phyloP scores from a whole-genome alignment of 768 basidiomycete genomes.

The Naematelia aurantialba region DNA sequence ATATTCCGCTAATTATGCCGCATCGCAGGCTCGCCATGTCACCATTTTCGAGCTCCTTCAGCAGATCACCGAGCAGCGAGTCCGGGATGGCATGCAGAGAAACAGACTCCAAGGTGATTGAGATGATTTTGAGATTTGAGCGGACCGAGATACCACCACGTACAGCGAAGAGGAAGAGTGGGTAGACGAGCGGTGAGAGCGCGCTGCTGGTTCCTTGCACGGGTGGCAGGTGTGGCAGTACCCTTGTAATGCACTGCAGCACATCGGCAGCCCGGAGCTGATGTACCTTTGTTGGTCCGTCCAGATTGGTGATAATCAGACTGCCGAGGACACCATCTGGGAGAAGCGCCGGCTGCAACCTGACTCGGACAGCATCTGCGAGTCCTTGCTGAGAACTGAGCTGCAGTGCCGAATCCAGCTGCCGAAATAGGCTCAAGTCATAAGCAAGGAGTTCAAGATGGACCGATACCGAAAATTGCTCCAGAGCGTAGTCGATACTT shows the following conservation, averaged over 20 bases:
- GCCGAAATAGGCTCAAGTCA: constrained; percentile 19
- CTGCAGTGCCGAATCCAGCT: constrained; percentile 6
- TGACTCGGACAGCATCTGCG: background rate
- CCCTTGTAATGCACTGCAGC: constrained; percentile 5
- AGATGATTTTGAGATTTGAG: constrained; percentile 15
- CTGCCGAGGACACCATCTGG: constrained; percentile 15
- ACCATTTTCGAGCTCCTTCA: constrained; percentile 16
- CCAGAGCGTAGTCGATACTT: constrained; percentile 11
- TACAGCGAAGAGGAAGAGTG: constrained; percentile 21
- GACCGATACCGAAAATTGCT: background rate
- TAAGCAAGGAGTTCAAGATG: constrained; percentile 26
- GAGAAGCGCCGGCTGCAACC: constrained; percentile 10
- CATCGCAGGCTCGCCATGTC: constrained; percentile 17
- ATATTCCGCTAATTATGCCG: constrained; percentile 21
- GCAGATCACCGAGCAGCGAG: constrained; percentile 10
- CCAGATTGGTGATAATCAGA: constrained; percentile 20
- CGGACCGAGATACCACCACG: constrained; percentile 11
- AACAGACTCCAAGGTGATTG: constrained; percentile 16
- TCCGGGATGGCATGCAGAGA: constrained; percentile 13
- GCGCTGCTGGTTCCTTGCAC: background rate
- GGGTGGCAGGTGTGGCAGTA: constrained; percentile 3
- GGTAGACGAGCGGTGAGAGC: constrained; percentile 16
- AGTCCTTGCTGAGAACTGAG: background rate
- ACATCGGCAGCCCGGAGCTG: constrained; percentile 25
- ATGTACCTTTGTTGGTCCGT: constrained; percentile 17